Evolutionary conservation across 2,329 filamentous ascomycete species (phyloP), one percentile per base, ranked within the genome.

Genomic region (Fusarium algeriense): DNA sequence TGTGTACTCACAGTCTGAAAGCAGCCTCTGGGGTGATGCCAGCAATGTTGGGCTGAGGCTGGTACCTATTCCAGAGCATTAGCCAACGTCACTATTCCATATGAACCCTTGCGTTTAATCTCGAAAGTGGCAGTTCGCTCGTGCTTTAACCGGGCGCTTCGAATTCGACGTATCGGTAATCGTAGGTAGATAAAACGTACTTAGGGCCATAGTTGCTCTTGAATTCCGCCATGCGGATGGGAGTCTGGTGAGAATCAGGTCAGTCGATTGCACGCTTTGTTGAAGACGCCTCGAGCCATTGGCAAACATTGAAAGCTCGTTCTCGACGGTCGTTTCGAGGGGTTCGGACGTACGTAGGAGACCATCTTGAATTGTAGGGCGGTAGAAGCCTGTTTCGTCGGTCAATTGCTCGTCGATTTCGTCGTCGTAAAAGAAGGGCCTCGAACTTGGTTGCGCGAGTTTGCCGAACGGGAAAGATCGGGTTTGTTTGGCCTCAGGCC

Each of bases 131-230:
- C 35, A 56, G 26, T 48, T 68, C 34, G 62, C 8, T 62, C 60
- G 23, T 41, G 30, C 17, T 7, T 28, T 34, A 6, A 37, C 41
- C 19, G 20, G 26, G 38, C 40, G 50, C 40, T 54, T 57, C 56
- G 40, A 20, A 57, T 41, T 69, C 15, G 67, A 37, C 10, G 19
- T 17, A 23, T 61, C 20, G 26, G 20, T 19, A 26, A 52, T 44
- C 17, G 28, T 50, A 40, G 20, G 45, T 19, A 10, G 19, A 20
- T 14, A 38, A 52, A 67, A 79, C 80, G 82, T 88, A 91, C 90
- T 90, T 91, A 57, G 90, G 90, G 79, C 88, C 89, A 80, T 89
- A 90, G 73, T 85, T 83, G 83, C 88, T 91, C 83, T 86, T 87
- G 85, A 90, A 91, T 70, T 80, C 75, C 69, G 81, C 77, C 78